These are phyloP conservation scores for Crithidia expoeki DNA, from an alignment of 208 protist genomes.

Conservation along the genomic window DNA sequence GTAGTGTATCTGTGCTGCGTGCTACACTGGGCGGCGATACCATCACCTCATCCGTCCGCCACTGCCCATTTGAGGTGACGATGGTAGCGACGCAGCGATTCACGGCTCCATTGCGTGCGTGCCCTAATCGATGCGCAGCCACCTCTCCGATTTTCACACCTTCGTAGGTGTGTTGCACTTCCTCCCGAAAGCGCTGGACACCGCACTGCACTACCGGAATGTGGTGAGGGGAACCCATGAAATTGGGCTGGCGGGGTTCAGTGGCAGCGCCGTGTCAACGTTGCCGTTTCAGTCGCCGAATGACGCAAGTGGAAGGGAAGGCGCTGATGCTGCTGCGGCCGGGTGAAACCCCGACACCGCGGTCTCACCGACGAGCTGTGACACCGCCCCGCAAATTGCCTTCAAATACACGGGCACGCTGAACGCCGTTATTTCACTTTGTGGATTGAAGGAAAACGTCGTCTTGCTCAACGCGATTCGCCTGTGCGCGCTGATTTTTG, in stretches of 20 bases:
- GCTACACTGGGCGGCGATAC: constrained; percentile 51
- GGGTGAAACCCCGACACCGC: constrained; percentile 13
- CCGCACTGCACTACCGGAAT: constrained; percentile 47
- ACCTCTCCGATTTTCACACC: constrained; percentile 56
- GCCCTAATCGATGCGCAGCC: constrained; percentile 47
- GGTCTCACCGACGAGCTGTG: constrained; percentile 21
- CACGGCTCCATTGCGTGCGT: constrained; percentile 46
- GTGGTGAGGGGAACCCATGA: constrained; percentile 5
- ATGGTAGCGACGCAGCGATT: constrained; percentile 44
- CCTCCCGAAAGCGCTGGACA: constrained; percentile 66
- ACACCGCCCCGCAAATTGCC: constrained; percentile 52
- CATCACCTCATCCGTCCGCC: constrained; percentile 45
- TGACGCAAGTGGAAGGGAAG: background rate
- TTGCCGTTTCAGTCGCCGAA: background rate
- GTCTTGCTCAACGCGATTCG: constrained; percentile 66
- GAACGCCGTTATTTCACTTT: constrained; percentile 53
- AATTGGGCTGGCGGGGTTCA: background rate
- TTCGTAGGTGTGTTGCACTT: constrained; percentile 72
- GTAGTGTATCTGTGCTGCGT: constrained; percentile 44
- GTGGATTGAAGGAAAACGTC: constrained; percentile 59
- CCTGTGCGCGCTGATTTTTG: constrained; percentile 67
- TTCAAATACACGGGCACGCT: constrained; percentile 73
- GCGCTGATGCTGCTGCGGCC: background rate
- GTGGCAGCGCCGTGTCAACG: constrained; percentile 8
- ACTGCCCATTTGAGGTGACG: constrained; percentile 32